Evolutionary conservation across 202 grass and related monocot genomes (phyloP).

Genomic region (Schoenoplectus tabernaemontani): DNA sequence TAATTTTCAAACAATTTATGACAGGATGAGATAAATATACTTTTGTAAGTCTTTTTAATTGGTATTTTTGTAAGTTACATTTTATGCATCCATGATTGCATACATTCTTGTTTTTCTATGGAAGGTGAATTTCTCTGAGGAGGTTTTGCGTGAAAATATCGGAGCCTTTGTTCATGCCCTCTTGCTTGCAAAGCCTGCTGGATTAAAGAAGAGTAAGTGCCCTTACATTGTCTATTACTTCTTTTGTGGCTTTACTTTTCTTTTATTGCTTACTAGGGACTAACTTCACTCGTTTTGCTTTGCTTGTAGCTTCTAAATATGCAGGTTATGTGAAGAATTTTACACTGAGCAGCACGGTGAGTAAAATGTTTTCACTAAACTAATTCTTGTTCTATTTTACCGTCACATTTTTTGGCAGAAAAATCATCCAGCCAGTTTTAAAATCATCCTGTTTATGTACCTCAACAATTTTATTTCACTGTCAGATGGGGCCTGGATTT

Average conservation of each 20-base stretch:
- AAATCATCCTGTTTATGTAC: neutral
- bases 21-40: no score
- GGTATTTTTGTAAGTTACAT: neutral
- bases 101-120: neutral
- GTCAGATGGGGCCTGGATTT: constrained; percentile 97
- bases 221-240: neutral
- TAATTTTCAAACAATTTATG: neutral
- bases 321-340: constrained; percentile 97
- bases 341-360: constrained; percentile 82
- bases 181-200: constrained; percentile 87
- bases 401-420: neutral
- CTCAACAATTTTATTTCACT: constrained; percentile 2
- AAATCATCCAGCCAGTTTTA: neutral
- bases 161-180: constrained; percentile 92
- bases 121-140: neutral
- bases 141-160: constrained; percentile 62
- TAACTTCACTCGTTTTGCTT: constrained; percentile 19
- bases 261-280: constrained; percentile 14
- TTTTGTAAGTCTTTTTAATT: no score
- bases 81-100: neutral
- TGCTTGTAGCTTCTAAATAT: constrained; percentile 89
- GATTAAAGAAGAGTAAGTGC: constrained; percentile 89
- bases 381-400: neutral
- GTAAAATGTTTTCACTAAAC: constrained; percentile 19
- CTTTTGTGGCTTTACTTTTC: neutral